These are phyloP conservation scores for Obba rivulosa DNA, from an alignment of 768 basidiomycete species.

Conservation along the genomic window DNA sequence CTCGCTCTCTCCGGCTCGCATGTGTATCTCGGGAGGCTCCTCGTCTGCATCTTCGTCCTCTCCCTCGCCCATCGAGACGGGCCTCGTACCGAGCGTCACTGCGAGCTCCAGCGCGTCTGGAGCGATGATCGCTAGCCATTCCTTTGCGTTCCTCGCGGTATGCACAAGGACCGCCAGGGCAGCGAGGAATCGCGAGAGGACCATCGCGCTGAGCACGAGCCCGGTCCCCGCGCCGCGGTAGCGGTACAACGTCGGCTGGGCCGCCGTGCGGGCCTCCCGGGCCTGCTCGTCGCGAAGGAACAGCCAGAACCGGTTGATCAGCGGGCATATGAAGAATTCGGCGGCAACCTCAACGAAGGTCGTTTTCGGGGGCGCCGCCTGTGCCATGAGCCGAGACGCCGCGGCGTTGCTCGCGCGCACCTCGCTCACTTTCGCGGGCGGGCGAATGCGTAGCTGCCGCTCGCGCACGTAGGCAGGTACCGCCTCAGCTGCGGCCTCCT, in stretches of 20 bases:
- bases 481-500: conserved; percentile 46
- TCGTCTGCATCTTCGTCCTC: conserved; percentile 24
- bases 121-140: conserved; percentile 77
- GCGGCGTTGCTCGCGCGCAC: conserved; percentile 21
- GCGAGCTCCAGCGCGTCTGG: conserved; percentile 84
- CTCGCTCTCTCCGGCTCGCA: no score
- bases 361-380: conserved; percentile 11
- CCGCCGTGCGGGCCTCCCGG: conserved; percentile 65
- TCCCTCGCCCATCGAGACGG: conserved; percentile 40
- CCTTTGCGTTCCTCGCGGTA: conserved; percentile 71
- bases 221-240: conserved; percentile 78
- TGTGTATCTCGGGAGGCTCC: background rate
- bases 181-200: conserved; percentile 69
- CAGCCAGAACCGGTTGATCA: conserved; percentile 94
- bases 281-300: conserved; percentile 83
- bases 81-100: conserved; percentile 67
- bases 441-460: conserved; percentile 63
- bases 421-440: conserved; percentile 42
- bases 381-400: conserved; percentile 6
- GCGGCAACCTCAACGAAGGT: conserved; percentile 73
- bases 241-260: conserved; percentile 43
- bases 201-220: conserved; percentile 72
- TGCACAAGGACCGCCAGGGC: conserved; percentile 79
- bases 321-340: conserved; percentile 82
- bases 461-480: conserved; percentile 65